Conservation (phyloP, 192 early-diverging fungal species). For the Coemansia sp. region DNA sequence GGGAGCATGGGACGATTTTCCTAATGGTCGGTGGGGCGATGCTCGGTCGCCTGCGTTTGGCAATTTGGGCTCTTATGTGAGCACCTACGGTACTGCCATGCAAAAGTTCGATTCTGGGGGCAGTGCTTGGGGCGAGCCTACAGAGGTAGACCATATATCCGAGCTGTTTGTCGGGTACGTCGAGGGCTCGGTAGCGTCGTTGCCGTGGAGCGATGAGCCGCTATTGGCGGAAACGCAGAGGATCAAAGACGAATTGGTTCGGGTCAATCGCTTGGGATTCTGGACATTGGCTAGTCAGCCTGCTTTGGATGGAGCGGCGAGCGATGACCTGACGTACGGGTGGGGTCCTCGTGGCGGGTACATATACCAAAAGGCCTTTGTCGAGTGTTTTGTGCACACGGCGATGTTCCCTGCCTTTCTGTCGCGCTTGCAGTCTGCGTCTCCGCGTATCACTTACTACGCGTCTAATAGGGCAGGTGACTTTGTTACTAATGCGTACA, state of each 20-base stretch:
- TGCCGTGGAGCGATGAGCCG: constrained; percentile 86
- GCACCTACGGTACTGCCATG: constrained; percentile 75
- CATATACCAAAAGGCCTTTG: constrained; percentile 97
- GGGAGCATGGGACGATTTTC: constrained; percentile 86
- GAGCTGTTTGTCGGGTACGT: constrained; percentile 81
- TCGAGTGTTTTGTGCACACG: constrained; percentile 91
- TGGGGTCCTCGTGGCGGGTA: constrained; percentile 98
- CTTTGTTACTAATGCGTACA: constrained; percentile 62
- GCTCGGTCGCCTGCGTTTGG: constrained; percentile 90
- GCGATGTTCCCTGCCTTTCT: constrained; percentile 70
- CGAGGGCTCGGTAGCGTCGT: constrained; percentile 64
- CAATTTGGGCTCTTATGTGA: constrained; percentile 50
- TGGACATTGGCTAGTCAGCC: constrained; percentile 97
- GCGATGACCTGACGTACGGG: constrained; percentile 74
- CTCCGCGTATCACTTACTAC: constrained; percentile 84
- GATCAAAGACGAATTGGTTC: constrained; percentile 69
- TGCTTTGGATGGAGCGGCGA: constrained; percentile 84
- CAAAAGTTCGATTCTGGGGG: constrained; percentile 72
- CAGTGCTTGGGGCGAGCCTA: constrained; percentile 79
- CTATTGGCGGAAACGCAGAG: constrained; percentile 70
- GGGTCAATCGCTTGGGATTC: constrained; percentile 77
- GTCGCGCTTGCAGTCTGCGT: constrained; percentile 61
- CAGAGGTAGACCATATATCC: constrained; percentile 62
- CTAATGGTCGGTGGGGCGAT: constrained; percentile 98
- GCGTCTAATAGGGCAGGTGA: constrained; percentile 82